Evolutionary conservation across 1,284 basidiomycete species (phyloP).

Genomic region (Apiotrichum laibachii): DNA sequence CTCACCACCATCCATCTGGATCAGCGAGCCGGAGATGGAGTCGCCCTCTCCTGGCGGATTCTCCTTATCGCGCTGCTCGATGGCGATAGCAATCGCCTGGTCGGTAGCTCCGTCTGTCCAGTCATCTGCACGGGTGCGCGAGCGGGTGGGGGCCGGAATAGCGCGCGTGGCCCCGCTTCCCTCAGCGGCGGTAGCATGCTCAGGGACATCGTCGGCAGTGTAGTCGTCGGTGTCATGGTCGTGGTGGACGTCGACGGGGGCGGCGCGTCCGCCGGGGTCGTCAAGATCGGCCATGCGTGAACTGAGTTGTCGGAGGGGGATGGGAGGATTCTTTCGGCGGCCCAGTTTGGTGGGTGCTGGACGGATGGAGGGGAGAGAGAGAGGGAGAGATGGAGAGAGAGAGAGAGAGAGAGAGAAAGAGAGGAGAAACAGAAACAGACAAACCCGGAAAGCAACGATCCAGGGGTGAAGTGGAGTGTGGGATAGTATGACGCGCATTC

Average conservation of each 20-base stretch:
- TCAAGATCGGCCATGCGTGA: background rate
- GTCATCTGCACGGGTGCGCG: slow-evolving; percentile 7
- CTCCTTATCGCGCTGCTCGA: slow-evolving; percentile 24
- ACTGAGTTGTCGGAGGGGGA: slow-evolving; percentile 1
- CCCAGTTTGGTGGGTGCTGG: background rate
- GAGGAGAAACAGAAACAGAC: background rate
- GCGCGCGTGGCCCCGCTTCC: background rate
- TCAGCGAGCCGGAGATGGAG: slow-evolving; percentile 21
- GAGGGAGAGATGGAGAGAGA: background rate
- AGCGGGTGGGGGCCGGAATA: background rate
- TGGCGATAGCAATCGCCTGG: slow-evolving; percentile 24
- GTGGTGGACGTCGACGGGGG: background rate
- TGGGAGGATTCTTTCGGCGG: background rate
- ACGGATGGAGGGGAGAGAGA: background rate
- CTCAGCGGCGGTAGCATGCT: background rate
- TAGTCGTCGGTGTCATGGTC: background rate
- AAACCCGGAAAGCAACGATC: too few relatives aligned
- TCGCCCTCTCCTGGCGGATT: slow-evolving; percentile 24
- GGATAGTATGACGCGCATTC: too few relatives aligned
- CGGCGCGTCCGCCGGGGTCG: slow-evolving; percentile 2
- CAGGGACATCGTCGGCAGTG: background rate
- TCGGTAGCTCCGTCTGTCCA: slow-evolving; percentile 26
- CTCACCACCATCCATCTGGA: slow-evolving; percentile 22
- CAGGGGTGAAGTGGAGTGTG: too few relatives aligned
- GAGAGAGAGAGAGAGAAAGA: background rate